phyloP scores from a whole-genome alignment of 2,329 filamentous ascomycete species.

The Fusarium caatingaense region DNA sequence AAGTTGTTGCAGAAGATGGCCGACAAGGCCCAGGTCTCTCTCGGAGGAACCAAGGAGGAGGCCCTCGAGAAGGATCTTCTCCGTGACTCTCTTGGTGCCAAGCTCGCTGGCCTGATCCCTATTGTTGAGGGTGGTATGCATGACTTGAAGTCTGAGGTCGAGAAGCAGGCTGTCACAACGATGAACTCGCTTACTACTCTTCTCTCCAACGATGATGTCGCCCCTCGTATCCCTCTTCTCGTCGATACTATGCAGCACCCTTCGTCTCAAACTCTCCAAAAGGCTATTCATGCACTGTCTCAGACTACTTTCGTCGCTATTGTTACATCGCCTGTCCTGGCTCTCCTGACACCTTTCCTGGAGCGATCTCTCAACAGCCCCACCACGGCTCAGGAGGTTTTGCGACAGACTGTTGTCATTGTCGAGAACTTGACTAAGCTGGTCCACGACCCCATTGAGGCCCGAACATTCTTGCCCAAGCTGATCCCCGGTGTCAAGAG shows the following conservation, averaged over 20 bases:
- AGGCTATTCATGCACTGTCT: conserved; percentile 95
- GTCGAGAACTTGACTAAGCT: conserved; percentile 98
- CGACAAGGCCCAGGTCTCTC: conserved; percentile 88
- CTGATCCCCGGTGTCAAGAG: conserved; percentile 92
- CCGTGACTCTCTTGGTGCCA: conserved; percentile 88
- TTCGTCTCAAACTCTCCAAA: conserved; percentile 86
- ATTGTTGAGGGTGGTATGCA: conserved; percentile 95
- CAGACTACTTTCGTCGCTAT: conserved; percentile 98
- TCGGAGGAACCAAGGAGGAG: conserved; percentile 82
- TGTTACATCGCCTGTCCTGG: conserved; percentile 94
- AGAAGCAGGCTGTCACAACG: conserved; percentile 89
- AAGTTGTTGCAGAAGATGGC: conserved; percentile 92
- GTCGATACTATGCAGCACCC: conserved; percentile 97
- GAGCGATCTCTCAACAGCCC: conserved; percentile 95
- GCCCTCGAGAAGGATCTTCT: conserved; percentile 89
- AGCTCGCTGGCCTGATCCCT: conserved; percentile 87
- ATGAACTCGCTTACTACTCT: conserved; percentile 92
- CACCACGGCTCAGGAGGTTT: conserved; percentile 89
- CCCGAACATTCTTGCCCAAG: conserved; percentile 93
- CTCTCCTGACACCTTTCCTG: conserved; percentile 91
- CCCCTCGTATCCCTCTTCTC: conserved; percentile 88
- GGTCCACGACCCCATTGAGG: conserved; percentile 94
- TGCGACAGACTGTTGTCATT: conserved; percentile 95
- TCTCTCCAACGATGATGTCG: conserved; percentile 96
- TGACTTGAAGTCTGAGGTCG: conserved; percentile 89